Evolutionary conservation across 2,329 filamentous ascomycete species (phyloP).

Genomic region (Beauveria scarabaeidicola): DNA sequence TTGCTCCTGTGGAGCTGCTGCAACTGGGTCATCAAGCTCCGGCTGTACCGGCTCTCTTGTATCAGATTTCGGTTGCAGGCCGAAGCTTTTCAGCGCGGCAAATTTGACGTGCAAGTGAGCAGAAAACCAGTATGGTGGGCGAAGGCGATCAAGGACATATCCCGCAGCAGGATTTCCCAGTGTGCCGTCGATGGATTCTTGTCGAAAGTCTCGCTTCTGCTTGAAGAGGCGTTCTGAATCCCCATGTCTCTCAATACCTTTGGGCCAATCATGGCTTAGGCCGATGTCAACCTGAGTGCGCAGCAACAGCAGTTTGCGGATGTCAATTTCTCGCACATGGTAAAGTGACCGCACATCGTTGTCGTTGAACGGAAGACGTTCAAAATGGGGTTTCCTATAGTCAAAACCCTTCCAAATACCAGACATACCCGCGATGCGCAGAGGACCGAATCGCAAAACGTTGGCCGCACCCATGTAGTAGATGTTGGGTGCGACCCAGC

Average conservation of each 20-base stretch:
- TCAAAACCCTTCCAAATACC: constrained; percentile 93
- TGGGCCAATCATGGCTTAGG: constrained; percentile 93
- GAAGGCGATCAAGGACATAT: constrained; percentile 70
- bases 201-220: constrained; percentile 64
- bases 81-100: constrained; percentile 56
- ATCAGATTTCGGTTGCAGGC: constrained; percentile 24
- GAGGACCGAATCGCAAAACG: constrained; percentile 70
- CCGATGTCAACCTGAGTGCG: constrained; percentile 86
- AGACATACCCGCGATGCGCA: constrained; percentile 82
- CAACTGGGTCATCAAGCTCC: neutral
- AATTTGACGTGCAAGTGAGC: constrained; percentile 91
- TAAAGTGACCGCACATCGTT: constrained; percentile 77
- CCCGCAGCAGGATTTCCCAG: constrained; percentile 75
- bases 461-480: constrained; percentile 95
- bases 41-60: neutral
- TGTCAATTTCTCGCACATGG: constrained; percentile 81
- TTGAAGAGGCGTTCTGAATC: constrained; percentile 59
- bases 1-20: constrained; percentile 15
- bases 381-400: constrained; percentile 74
- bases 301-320: constrained; percentile 79
- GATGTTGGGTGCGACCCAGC: constrained; percentile 94
- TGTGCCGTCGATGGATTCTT: constrained; percentile 65
- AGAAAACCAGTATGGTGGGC: constrained; percentile 84
- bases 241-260: constrained; percentile 70
- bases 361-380: constrained; percentile 74